Base-by-base conservation (phyloP, 176 grass and related monocot species). In the Miscanthus lutarioriparius region DNA sequence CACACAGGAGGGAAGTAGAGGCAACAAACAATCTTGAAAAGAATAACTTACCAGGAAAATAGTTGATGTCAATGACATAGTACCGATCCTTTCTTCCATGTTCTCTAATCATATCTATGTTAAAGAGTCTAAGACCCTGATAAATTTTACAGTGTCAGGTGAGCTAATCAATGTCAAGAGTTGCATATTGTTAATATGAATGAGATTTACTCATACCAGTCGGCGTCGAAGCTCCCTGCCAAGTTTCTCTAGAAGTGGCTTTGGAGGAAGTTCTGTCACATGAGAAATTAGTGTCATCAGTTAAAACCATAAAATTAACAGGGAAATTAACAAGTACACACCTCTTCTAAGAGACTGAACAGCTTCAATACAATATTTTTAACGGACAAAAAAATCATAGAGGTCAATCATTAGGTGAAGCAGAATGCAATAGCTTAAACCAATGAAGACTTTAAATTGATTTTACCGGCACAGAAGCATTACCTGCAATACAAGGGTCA, bases 21-120 rank as follows among this genome's bases (percentile, higher is more conserved):
- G 75, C 16, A 49, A 67, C 3, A 64, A 80, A 43, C 19, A 83
- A 64, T 54, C 44, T 25, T 72, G 49, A 36, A 70, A 69, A 79
- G 23, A 44, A 20, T 44, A 45, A 87, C 64, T 64, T 87, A 84
- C 91, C 91, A 78, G 91, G 94, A 66, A 97, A 97, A 82, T 97
- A 97, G 43, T 97, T 93, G 70, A 97, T 97, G 75, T 97, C 91
- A 73, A 97, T 93, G 72, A 97, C 91, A 88, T 93, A 97, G 81
- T 93, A 97, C 64, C 80, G 82, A 81, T 91, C 89, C 64, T 85
- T 93, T 59, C 81, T 91, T 48, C 91, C 91, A 86, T 91, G 82
- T 63, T 93, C 89, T 66, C 91, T 91, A 39, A 97, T 97, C n/a
- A 97, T 90, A 80, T 97, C 94, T 70, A 97, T 76, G 70, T 97